These are phyloP conservation scores for Aspergillus clavatus DNA, from an alignment of 2,329 filamentous ascomycete species.

Conservation along the genomic window DNA sequence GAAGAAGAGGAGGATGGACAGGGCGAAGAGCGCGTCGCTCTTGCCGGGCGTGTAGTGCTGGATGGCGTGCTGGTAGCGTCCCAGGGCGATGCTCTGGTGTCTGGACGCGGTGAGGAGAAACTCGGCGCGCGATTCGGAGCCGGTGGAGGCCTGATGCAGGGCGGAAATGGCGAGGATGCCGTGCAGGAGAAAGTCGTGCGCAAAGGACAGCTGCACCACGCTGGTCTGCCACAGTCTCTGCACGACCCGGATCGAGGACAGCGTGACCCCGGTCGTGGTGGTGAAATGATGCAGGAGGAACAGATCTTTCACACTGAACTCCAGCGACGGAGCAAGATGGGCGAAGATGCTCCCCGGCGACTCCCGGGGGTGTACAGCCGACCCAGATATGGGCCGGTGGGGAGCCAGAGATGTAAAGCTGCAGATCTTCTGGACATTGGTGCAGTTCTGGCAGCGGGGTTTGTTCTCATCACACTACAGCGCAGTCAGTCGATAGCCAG, in stretches of 20 bases:
- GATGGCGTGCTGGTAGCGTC: too few species aligned
- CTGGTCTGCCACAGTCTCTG: background rate
- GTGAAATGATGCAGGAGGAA: background rate
- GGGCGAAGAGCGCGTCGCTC: background rate
- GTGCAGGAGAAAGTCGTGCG: background rate
- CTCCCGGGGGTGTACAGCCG: background rate
- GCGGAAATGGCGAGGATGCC: too few species aligned
- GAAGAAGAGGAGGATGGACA: background rate
- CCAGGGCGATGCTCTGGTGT: background rate
- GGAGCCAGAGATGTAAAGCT: background rate
- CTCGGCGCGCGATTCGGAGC: background rate
- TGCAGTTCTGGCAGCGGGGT: too few species aligned
- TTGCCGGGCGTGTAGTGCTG: background rate
- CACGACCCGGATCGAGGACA: background rate
- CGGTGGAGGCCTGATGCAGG: background rate
- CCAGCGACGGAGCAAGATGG: background rate
- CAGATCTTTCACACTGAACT: background rate
- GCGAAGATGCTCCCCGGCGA: background rate
- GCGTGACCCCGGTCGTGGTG: background rate
- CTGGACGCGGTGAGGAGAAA: background rate
- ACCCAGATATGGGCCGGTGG: background rate
- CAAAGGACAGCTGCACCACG: background rate
- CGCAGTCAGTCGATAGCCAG: background rate
- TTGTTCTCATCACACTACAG: too few species aligned
- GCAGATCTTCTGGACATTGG: background rate